Base-by-base conservation (phyloP, 495 filamentous ascomycete genomes). In the Penicillium crystallinum region DNA sequence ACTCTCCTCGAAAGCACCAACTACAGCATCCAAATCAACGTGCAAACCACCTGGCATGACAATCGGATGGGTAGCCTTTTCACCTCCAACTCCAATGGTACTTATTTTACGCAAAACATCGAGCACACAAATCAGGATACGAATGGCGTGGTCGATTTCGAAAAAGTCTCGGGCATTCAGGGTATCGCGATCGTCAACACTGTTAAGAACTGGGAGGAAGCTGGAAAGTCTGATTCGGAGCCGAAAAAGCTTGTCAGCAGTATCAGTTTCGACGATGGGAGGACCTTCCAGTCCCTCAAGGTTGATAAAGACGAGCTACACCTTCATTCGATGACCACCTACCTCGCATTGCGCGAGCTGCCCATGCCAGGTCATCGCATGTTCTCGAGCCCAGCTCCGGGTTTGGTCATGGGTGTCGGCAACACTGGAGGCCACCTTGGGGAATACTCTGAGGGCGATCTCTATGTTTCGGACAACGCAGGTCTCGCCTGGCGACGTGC, bases 1-100 rank as follows among this genome's bases (percentile, higher is more conserved):
- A 98, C 93, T 1, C 77, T 97, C 19, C 76, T 98, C 25, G 92
- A 97, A 70, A 91, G 89, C 55, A 97, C 93, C 15, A 89, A 95
- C 57, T 96, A 97, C 75, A 96, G 91, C 72, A 89, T 98, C 53
- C 91, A 97, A 66, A 83, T 98, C 35, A 91, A 97, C 74, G 91
- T 97, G 55, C 81, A 90, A 75, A 88, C 84, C 1, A 81, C 81
- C 10, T 64, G 64, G 52, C 69, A 76, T 27, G 73, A 72, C 2
- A 81, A 73, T 31, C 83, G 87, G 5, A 89, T 96, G 80, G 93
- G 93, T 19, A 81, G 87, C 2, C 76, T 97, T 17, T 89, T 95
- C 58, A 92, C 88, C 8, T 97, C 92, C 62, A 97, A 97, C 58
- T 96, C 89, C 17, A 93, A 97, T 61, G 93, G 93, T 37, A 96